Evolutionary conservation across 140 eudicot genomes (phyloP), one percentile per base, ranked within the genome.

Genomic region (Flaveria floridana): DNA sequence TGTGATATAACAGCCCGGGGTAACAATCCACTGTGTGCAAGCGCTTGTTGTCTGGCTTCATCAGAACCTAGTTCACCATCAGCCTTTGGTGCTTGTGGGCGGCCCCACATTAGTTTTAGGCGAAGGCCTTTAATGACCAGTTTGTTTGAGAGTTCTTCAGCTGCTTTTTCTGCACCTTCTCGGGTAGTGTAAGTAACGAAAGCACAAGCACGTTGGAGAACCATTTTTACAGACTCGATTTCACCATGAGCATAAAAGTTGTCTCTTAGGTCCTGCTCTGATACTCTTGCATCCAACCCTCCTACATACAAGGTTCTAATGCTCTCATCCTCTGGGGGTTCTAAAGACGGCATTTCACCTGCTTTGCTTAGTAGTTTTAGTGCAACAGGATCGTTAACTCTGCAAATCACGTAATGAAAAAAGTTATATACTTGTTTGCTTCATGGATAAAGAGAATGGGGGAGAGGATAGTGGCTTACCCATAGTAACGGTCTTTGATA

Each of bases 321-420:
- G 82, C 85, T 79, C 71, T 89, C 91, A 19, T 89, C 96, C 2
- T 87, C 96, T 11, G 94, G 96, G 41, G 89, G 87, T 62, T 89
- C 94, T 9, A 89, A 80, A 8, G 91, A 73, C 10, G 90, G 91
- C 96, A 89, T 89, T 56, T 89, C 96, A 52, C 96, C 96, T 2
- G 95, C 91, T 73, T 90, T 90, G 84, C 57, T 80, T 13, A 90
- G 95, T 52, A 87, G 91, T 79, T 90, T 90, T 71, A 84, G 10
- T 1, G 96, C 96, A 66, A 90, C 96, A 0, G 96, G 96, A 73
- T 90, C 96, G 39, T 90, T 90, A 56, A 90, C 82, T 70, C 96
- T 90, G 90, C 71, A 75, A 72, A 52, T 11, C 71, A 30, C 53
- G 15, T 19, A 11, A 62, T 0, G 13, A 5, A 52, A 19, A 79